Base-by-base conservation (phyloP, 768 basidiomycete species). In the Lactarius akahatsu region DNA sequence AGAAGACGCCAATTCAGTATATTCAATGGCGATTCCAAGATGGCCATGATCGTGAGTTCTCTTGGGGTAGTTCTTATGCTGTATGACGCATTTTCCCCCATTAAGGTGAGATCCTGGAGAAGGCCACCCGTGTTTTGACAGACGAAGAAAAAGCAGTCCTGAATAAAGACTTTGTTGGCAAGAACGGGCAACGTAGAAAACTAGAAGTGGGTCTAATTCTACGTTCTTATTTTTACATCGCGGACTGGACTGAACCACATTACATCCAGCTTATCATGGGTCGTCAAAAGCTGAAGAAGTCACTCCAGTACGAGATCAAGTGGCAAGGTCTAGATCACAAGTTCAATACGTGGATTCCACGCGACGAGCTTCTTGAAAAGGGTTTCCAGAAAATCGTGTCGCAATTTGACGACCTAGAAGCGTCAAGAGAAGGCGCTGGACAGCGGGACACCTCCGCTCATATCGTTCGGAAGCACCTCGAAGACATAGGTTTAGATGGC, bases 11-110 rank as follows among this genome's bases (percentile, higher is more conserved):
- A 30, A 92, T 96, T 67, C 90, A 89, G 62, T 98, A 98, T 74
- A 97, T 98, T 72, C 94, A 97, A 79, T 98, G 96, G 96, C 91
- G 96, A 72, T 98, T 95, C 86, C 96, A 98, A 76, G 96, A 97
- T 77, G 96, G 96, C 58, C 91, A 96, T 77, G 96, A 98, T 82
- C 91, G 94, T 91, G 76, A 70, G 87, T 81, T 11, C 63, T 60
- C 69, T 40, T 55, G 16, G n/a, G 30, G 15, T 67, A 70, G 28
- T 40, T 50, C 62, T 23, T 20, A 58, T 67, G 47, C 59, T 52
- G 63, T 64, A 45, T 62, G 57, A 63, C 62, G 56, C 65, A 60
- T 57, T 59, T 59, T 66, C 52, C 63, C 36, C 32, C 58, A 56
- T 67, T 57, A 65, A 92, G 90, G 90, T 70, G 96, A 98, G 78